Percentiles rank a stretch among this genome's conserved stretches.
Conservation (phyloP, 2,329 filamentous ascomycete genomes). For the Aspergillus pseudonomiae region DNA sequence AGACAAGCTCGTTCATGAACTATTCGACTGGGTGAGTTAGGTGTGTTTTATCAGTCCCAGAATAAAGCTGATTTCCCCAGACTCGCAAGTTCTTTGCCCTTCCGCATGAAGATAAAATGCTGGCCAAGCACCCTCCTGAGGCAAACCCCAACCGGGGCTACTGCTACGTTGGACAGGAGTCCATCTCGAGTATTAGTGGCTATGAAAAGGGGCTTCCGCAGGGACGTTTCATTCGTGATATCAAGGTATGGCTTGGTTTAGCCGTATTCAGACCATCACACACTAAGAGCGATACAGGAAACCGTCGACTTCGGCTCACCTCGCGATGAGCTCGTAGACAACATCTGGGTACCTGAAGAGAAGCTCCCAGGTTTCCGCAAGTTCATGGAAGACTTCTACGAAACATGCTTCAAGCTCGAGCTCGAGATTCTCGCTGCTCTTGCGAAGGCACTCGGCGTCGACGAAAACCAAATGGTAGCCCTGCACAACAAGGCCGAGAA, state of each 20-base stretch:
- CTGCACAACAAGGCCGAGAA: conserved; percentile 11
- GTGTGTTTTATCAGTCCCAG: fast-evolving
- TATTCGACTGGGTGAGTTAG: not conserved
- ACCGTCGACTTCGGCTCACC: not conserved
- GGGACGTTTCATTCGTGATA: not conserved
- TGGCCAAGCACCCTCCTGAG: not conserved
- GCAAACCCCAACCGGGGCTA: not conserved
- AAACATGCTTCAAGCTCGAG: not conserved
- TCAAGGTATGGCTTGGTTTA: not conserved
- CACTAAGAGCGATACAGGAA: not conserved
- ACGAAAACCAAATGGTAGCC: not conserved
- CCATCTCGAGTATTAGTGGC: not conserved
- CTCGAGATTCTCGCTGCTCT: not conserved
- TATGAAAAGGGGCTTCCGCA: not conserved
- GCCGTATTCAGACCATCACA: fast-evolving
- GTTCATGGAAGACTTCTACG: not conserved
- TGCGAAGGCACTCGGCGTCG: not conserved
- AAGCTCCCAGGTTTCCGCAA: not conserved
- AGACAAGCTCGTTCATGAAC: not conserved
- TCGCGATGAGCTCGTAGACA: not conserved
- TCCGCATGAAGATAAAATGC: not conserved
- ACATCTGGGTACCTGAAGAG: not conserved
- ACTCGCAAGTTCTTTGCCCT: not conserved
- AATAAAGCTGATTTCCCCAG: not conserved
- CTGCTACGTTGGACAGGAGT: not conserved